phyloP scores from a whole-genome alignment of 176 grass and related monocot genomes.

The Leersia perrieri region DNA sequence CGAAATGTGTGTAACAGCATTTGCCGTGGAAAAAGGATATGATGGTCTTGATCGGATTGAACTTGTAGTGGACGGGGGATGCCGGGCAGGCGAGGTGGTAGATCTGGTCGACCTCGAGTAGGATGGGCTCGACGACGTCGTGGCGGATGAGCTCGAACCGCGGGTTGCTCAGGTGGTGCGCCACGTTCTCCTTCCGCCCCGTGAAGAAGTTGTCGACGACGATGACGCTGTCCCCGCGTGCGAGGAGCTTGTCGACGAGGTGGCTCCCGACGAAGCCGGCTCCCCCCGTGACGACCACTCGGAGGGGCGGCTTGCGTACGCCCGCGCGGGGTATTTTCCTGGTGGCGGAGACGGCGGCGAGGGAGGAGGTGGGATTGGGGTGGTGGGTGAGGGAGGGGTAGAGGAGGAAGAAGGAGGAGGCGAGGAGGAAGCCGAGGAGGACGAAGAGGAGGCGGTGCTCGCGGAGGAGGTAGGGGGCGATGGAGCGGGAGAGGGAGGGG shows the following conservation, averaged over 20 bases:
- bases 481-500: conserved; percentile 39
- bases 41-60: conserved; percentile 97
- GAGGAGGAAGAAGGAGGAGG: conserved; percentile 82
- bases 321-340: conserved; percentile 5
- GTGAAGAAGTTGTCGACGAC: conserved; percentile 99
- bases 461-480: conserved; percentile 65
- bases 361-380: not conserved
- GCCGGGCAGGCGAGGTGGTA: conserved; percentile 98
- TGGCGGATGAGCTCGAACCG: conserved; percentile 89
- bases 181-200: conserved; percentile 83
- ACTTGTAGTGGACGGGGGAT: conserved; percentile 94
- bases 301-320: conserved; percentile 53
- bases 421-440: conserved; percentile 79
- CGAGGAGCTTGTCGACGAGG: conserved; percentile 79
- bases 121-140: conserved; percentile 93
- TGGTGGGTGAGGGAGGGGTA: conserved; percentile 29
- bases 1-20: not conserved
- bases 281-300: conserved; percentile 80
- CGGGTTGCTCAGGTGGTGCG: conserved; percentile 76
- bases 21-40: conserved; percentile 66
- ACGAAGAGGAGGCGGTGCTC: conserved; percentile 97
- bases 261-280: conserved; percentile 91
- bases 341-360: not conserved
- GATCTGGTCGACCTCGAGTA: conserved; percentile 99
- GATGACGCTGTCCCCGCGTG: conserved; percentile 84